These are phyloP conservation scores for Plasmodium fragile DNA, from an alignment of 169 alveolate species.

Conservation along the genomic window DNA sequence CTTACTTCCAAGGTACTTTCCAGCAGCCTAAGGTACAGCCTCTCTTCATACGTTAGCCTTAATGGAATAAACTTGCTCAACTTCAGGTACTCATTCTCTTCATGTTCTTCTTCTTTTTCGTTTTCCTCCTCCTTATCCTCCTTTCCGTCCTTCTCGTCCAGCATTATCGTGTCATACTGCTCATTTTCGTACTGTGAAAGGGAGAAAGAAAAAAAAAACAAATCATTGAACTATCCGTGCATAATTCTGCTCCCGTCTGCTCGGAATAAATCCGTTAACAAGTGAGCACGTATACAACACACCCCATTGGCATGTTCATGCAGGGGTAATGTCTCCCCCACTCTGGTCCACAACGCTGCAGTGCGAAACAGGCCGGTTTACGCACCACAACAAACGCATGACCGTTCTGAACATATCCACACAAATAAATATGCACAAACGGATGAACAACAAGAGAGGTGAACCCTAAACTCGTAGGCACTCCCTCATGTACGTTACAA, in stretches of 20 bases:
- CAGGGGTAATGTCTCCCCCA: not conserved
- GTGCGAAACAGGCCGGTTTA: not conserved
- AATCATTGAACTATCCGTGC: not conserved
- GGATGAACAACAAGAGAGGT: not conserved
- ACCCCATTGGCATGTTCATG: not conserved
- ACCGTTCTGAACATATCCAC: not conserved
- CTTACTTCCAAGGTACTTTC: conserved; percentile 92
- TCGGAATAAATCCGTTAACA: not conserved
- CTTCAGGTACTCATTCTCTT: conserved; percentile 64
- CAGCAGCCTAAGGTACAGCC: conserved; percentile 88
- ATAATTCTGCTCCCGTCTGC: not conserved
- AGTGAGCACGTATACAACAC: not conserved
- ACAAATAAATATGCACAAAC: not conserved
- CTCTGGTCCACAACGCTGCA: not conserved
- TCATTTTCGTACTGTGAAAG: conserved; percentile 65
- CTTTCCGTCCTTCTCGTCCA: conserved; percentile 11
- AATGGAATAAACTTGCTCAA: conserved; percentile 79
- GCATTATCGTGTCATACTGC: conserved; percentile 59
- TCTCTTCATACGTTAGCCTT: conserved; percentile 84
- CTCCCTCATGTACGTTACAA: not conserved
- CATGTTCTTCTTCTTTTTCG: conserved; percentile 27
- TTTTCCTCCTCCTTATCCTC: conserved; percentile 3
- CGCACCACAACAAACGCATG: not conserved
- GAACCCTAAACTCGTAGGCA: not conserved
- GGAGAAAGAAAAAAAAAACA: not conserved